phyloP scores from a whole-genome alignment of 2,329 filamentous ascomycete species.

The Mycosphaerella arachidis region DNA sequence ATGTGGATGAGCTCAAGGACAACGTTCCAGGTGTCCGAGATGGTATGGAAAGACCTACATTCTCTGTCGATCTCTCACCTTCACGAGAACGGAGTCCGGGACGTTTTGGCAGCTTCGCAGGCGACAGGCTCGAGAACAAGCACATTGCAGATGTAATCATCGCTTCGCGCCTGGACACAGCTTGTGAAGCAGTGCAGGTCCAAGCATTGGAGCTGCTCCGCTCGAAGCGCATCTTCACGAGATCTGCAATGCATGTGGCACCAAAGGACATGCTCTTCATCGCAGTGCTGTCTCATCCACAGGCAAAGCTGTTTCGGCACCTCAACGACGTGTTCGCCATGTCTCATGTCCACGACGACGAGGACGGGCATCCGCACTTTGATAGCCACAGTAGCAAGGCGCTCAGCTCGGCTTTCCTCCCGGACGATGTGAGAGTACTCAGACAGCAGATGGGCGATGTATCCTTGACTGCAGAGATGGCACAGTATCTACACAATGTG shows the following conservation, averaged over 20 bases:
- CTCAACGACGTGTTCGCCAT: slow-evolving; percentile 80
- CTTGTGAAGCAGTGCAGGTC: slow-evolving; percentile 73
- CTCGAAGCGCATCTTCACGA: slow-evolving; percentile 71
- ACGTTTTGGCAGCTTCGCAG: slow-evolving; percentile 19
- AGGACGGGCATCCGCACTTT: slow-evolving; percentile 69
- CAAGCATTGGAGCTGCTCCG: slow-evolving; percentile 75
- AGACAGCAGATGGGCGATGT: slow-evolving; percentile 56
- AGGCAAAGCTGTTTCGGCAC: slow-evolving; percentile 38
- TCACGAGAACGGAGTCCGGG: slow-evolving; percentile 12
- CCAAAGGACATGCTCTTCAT: slow-evolving; percentile 78
- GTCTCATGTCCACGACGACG: slow-evolving; percentile 73
- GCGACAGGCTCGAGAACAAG: slow-evolving; percentile 41
- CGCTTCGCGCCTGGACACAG: slow-evolving; percentile 71
- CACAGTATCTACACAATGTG: slow-evolving; percentile 82
- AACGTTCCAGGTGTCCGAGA: slow-evolving; percentile 6
- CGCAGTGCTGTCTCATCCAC: slow-evolving; percentile 51
- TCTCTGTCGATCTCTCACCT: slow-evolving; percentile 15
- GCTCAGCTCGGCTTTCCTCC: slow-evolving; percentile 27
- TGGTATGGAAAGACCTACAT: slow-evolving; percentile 1
- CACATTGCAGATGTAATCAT: slow-evolving; percentile 78
- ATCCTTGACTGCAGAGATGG: slow-evolving; percentile 68
- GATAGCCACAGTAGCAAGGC: slow-evolving; percentile 49
- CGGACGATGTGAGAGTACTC: slow-evolving; percentile 53
- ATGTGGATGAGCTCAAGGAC: slow-evolving; percentile 25
- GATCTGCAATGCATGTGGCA: slow-evolving; percentile 66